These are phyloP conservation scores for Aureobasidium melanogenum DNA, from an alignment of 2,329 filamentous ascomycete genomes.

Conservation along the genomic window DNA sequence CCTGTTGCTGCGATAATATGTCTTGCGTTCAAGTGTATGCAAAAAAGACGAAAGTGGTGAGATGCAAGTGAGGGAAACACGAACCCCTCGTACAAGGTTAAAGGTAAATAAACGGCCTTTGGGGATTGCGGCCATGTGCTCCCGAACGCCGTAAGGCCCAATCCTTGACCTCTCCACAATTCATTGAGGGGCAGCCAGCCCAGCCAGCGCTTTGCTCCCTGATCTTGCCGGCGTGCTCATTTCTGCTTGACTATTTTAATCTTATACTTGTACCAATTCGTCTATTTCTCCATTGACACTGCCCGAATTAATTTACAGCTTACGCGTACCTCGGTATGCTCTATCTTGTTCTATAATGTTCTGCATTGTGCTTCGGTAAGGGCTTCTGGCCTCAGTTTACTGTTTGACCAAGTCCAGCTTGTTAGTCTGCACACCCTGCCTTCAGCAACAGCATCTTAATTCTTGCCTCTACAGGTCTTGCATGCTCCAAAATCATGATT, in stretches of 20 bases:
- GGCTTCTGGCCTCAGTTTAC: background rate
- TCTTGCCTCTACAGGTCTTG: background rate
- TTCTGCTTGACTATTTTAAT: background rate
- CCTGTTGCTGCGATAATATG: background rate
- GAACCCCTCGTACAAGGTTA: background rate
- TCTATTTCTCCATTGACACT: background rate
- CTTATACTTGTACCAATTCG: background rate
- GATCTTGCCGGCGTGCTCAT: background rate
- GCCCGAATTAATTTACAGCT: background rate
- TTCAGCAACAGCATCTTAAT: background rate
- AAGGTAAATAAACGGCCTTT: conserved; percentile 1
- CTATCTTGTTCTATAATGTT: background rate
- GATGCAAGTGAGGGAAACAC: background rate
- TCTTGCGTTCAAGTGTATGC: background rate
- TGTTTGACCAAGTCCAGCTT: background rate
- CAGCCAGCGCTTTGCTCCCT: background rate
- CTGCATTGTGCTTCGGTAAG: background rate
- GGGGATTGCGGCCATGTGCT: background rate
- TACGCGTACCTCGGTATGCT: background rate
- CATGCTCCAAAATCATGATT: background rate
- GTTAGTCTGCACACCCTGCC: background rate
- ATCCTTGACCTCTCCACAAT: background rate
- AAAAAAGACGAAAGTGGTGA: background rate
- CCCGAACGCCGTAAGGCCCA: background rate
- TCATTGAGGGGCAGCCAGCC: background rate